These are phyloP conservation scores for Hypoxylon sp. DNA, from an alignment of 2,329 filamentous ascomycete species.

Conservation along the genomic window DNA sequence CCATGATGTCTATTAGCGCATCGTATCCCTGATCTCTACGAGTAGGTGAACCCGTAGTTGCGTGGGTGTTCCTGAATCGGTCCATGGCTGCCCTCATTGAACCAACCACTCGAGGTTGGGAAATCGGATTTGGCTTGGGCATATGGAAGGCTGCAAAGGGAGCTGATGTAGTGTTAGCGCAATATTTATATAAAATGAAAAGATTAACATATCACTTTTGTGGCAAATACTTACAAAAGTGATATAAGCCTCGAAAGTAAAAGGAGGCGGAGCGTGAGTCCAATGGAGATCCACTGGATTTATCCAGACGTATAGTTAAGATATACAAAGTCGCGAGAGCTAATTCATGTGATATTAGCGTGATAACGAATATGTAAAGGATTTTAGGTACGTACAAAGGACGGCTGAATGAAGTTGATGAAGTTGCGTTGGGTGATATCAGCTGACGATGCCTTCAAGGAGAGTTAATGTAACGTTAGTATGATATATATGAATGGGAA, in stretches of 20 bases:
- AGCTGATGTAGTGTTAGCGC: neutral
- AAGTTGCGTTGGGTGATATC: neutral
- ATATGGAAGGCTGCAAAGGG: neutral
- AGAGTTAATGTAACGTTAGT: neutral
- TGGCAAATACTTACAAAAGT: neutral
- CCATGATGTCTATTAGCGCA: constrained; percentile 15
- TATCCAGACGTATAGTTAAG: neutral
- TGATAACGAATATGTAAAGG: neutral
- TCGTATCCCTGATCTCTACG: neutral
- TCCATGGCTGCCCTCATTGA: too few relatives aligned
- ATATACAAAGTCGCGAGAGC: neutral
- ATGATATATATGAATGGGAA: neutral
- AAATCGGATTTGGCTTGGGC: neutral
- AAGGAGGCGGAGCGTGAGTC: neutral
- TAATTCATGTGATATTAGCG: neutral
- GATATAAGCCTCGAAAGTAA: neutral
- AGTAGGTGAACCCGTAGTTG: neutral
- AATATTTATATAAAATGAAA: neutral
- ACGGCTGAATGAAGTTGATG: neutral
- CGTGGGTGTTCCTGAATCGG: too few relatives aligned
- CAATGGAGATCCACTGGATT: neutral
- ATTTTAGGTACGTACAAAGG: neutral
- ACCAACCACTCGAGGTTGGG: too few relatives aligned
- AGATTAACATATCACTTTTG: neutral
- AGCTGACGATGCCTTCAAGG: neutral